phyloP scores from a whole-genome alignment of 108 stramenopile genomes.

The Chaetoceros muelleri region DNA sequence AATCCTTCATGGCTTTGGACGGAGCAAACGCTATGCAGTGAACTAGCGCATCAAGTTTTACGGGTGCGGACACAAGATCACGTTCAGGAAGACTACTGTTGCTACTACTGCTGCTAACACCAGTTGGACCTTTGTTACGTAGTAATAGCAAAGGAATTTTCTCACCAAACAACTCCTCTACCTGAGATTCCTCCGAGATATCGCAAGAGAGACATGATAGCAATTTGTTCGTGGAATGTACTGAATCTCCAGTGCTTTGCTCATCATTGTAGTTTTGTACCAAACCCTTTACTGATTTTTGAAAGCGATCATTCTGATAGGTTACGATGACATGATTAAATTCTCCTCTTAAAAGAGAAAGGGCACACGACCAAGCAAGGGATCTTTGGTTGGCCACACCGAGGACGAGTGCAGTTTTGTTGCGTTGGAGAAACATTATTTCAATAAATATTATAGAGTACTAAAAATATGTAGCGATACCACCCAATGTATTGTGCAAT shows the following conservation, averaged over 20 bases:
- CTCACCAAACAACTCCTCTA: conserved; percentile 18
- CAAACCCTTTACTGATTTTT: conserved; percentile 8
- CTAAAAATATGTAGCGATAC: no score
- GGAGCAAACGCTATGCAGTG: conserved; percentile 41
- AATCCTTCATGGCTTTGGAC: conserved; percentile 19
- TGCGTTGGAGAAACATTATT: not conserved
- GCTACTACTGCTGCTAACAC: no score
- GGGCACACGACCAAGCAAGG: conserved; percentile 38
- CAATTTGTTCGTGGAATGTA: conserved; percentile 5
- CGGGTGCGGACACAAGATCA: no score
- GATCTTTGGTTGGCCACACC: conserved; percentile 47
- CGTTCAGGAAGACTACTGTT: no score
- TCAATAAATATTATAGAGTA: no score
- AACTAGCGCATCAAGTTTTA: conserved; percentile 26
- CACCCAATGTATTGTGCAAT: no score
- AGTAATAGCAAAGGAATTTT: conserved; percentile 16
- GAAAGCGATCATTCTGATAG: conserved; percentile 27
- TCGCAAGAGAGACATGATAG: conserved; percentile 16
- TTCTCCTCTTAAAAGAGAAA: conserved; percentile 17
- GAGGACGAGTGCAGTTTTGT: conserved; percentile 34
- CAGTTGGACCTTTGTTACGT: no score
- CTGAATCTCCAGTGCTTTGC: no score
- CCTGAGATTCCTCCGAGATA: conserved; percentile 10
- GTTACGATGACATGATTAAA: conserved; percentile 31
- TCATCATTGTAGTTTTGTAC: not conserved